Percentiles rank a stretch among this genome's conserved stretches.
Conservation (phyloP, 352 stramenopile genomes). For the Globisporangium perplexum region DNA sequence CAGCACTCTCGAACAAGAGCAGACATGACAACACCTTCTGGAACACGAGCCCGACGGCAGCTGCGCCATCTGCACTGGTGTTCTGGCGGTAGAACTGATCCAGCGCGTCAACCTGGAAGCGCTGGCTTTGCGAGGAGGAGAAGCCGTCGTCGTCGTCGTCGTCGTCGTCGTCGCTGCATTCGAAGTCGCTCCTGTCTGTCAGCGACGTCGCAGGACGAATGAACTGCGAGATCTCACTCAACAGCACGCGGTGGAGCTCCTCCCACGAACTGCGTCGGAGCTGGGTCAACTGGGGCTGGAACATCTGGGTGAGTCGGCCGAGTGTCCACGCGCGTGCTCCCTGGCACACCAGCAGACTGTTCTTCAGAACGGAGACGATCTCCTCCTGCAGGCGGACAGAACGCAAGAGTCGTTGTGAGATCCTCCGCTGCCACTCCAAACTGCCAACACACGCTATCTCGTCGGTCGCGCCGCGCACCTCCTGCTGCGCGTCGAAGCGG, state of each 20-base stretch:
- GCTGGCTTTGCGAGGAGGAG: constrained; percentile 5
- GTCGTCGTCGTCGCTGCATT: constrained; percentile 3
- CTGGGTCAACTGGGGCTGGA: constrained; percentile 8
- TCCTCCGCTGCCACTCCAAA: background rate
- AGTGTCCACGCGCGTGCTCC: constrained; percentile 36
- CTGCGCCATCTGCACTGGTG: constrained; percentile 35
- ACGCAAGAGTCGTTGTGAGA: background rate
- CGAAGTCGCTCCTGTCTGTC: background rate
- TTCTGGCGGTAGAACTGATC: constrained; percentile 48
- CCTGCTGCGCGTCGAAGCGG: constrained; percentile 49
- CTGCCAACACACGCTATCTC: background rate
- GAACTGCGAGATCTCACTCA: constrained; percentile 35
- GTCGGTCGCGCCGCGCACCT: constrained; percentile 24
- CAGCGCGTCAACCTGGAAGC: constrained; percentile 33
- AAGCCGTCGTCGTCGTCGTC: constrained; percentile 21
- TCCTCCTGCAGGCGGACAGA: constrained; percentile 30
- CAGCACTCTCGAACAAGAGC: constrained; percentile 34
- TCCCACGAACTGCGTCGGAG: constrained; percentile 28
- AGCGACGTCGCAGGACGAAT: constrained; percentile 16
- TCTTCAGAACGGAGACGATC: constrained; percentile 49
- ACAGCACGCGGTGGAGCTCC: constrained; percentile 34
- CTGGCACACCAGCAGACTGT: constrained; percentile 30
- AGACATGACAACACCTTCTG: constrained; percentile 43
- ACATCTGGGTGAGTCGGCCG: constrained; percentile 35
- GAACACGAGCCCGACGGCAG: constrained; percentile 32